Conservation (phyloP, 352 stramenopile species). For the Globisporangium splendens region DNA sequence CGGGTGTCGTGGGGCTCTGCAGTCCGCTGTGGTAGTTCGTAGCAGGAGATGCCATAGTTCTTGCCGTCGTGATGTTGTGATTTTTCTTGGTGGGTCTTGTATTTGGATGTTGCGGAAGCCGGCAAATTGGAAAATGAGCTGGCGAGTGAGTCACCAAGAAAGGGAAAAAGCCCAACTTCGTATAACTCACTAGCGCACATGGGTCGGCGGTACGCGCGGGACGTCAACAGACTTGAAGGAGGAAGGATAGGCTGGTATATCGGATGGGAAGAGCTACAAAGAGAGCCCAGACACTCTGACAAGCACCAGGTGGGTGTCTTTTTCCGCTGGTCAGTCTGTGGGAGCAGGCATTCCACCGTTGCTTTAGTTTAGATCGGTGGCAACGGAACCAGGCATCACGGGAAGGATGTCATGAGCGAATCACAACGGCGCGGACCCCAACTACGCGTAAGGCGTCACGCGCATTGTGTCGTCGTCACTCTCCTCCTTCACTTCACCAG, state of each 20-base stretch:
- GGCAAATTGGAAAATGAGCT: conserved; percentile 25
- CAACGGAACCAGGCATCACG: not conserved
- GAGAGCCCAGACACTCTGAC: not conserved
- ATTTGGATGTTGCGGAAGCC: conserved; percentile 3
- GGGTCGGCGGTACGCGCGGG: not conserved
- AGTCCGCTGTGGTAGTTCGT: not conserved
- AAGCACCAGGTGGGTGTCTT: not conserved
- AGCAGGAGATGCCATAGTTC: conserved; percentile 1
- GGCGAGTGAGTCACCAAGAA: conserved; percentile 16
- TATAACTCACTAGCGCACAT: conserved; percentile 4
- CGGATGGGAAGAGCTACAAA: not conserved
- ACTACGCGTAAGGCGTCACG: not conserved
- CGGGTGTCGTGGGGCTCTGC: not conserved
- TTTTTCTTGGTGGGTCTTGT: too few relatives aligned
- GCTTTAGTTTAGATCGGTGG: not conserved
- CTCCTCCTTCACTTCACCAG: too few relatives aligned
- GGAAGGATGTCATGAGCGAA: not conserved
- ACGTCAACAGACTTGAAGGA: not conserved
- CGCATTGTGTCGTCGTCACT: too few relatives aligned
- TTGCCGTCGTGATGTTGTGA: conserved; percentile 5
- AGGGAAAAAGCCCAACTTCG: not conserved
- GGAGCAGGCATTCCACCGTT: too few relatives aligned
- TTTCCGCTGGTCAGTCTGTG: too few relatives aligned
- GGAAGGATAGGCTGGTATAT: not conserved
- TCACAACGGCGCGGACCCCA: not conserved